Conservation (phyloP, 2,329 filamentous ascomycete genomes). For the Colletotrichum incanum region DNA sequence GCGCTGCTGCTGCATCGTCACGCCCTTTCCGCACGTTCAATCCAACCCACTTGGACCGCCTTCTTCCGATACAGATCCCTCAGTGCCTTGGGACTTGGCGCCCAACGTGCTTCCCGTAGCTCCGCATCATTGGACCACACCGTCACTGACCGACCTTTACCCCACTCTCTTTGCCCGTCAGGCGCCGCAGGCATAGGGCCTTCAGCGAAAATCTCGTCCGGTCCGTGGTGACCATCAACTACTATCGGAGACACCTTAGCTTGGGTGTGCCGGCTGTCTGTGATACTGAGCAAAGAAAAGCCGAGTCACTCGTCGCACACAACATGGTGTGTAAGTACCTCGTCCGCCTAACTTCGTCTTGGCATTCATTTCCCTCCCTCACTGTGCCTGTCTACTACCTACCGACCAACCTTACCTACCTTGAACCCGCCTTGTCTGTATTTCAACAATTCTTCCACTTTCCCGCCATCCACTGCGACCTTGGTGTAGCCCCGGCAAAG, state of each 20-base stretch:
- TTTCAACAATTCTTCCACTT: conserved; percentile 21
- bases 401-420: conserved; percentile 2
- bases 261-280: conserved; percentile 1
- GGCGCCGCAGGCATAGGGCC: conserved; percentile 37
- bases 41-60: conserved; percentile 33
- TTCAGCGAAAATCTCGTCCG: conserved; percentile 21
- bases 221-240: conserved; percentile 24
- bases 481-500: conserved; percentile 30
- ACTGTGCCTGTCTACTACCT: neutral
- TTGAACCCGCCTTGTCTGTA: conserved; percentile 9
- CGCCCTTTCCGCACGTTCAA: conserved; percentile 12
- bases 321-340: conserved; percentile 44
- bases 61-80: conserved; percentile 35
- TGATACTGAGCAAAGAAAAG: neutral
- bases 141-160: conserved; percentile 34
- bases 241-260: conserved; percentile 6
- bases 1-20: conserved; percentile 10
- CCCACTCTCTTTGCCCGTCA: conserved; percentile 31
- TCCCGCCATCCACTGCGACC: conserved; percentile 13
- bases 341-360: neutral
- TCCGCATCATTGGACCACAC: conserved; percentile 30
- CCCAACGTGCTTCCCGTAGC: conserved; percentile 28
- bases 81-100: conserved; percentile 39
- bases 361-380: conserved; percentile 4
- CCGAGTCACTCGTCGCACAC: neutral